Evolutionary conservation across 208 protist species (phyloP).

Genomic region (Trichomonas gallinae): DNA sequence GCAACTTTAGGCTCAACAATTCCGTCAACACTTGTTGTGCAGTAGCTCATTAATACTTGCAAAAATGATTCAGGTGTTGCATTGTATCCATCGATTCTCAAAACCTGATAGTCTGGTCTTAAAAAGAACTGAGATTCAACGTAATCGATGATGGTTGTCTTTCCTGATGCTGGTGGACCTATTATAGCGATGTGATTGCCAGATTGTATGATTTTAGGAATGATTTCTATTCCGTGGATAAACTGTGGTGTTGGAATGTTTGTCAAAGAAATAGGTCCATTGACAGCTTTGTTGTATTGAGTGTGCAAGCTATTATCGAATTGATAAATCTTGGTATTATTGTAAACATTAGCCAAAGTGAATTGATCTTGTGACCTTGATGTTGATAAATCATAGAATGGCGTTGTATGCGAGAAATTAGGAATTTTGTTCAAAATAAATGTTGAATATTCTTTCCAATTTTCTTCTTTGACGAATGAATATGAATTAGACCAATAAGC

Average conservation of each 20-base stretch:
- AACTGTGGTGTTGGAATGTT: constrained; percentile 7
- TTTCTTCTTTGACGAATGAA: neutral
- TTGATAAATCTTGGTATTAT: neutral
- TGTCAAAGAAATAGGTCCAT: neutral
- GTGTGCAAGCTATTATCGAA: neutral
- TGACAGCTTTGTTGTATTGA: neutral
- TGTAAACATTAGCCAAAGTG: neutral
- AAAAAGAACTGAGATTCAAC: neutral
- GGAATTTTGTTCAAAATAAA: neutral
- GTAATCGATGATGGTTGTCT: neutral
- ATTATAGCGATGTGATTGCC: neutral
- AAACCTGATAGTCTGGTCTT: neutral
- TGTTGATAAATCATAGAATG: neutral
- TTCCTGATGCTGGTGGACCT: neutral
- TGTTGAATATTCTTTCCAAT: neutral
- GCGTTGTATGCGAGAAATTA: neutral
- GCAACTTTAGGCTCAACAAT: neutral
- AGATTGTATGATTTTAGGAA: neutral
- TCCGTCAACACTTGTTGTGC: neutral
- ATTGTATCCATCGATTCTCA: neutral
- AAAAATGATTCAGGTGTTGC: neutral
- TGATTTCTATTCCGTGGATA: neutral
- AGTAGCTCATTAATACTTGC: neutral
- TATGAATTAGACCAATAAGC: neutral
- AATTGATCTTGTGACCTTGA: neutral